phyloP scores from a whole-genome alignment of 2,329 filamentous ascomycete species.

The Cercospora zeae-maydis region DNA sequence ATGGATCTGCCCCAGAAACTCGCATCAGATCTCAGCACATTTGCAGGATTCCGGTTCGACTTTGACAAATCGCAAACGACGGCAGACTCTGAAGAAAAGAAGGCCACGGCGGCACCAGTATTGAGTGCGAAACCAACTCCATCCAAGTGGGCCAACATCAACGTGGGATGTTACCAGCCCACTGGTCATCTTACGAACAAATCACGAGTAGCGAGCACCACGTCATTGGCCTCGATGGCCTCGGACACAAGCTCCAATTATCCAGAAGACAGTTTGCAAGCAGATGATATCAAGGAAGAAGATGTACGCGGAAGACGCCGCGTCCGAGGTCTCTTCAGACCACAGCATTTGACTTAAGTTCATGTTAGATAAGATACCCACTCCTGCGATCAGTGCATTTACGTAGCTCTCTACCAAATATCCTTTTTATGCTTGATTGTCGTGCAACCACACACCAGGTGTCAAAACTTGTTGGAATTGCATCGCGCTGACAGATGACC shows the following conservation, averaged over 20 bases:
- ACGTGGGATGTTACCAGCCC: constrained; percentile 13
- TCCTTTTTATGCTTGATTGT: not conserved
- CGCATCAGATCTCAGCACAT: not conserved
- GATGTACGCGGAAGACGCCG: constrained; percentile 17
- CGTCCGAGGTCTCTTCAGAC: constrained; percentile 6
- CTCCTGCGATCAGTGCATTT: constrained; percentile 4
- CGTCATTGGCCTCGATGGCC: not conserved
- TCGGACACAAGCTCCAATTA: constrained; percentile 17
- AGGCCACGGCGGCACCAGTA: not conserved
- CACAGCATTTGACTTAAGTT: not conserved
- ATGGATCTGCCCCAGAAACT: constrained; percentile 4
- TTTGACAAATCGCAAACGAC: constrained; percentile 11
- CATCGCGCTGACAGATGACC: not conserved
- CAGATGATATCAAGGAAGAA: constrained; percentile 22
- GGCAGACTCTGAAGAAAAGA: not conserved
- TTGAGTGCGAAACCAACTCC: not conserved
- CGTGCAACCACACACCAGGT: not conserved
- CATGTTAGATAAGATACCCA: constrained; percentile 7
- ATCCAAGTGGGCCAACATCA: not conserved
- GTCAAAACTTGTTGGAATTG: too few relatives aligned
- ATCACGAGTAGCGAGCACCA: constrained; percentile 8
- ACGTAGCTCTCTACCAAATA: not conserved
- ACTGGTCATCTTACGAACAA: constrained; percentile 3
- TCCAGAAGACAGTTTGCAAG: constrained; percentile 19
- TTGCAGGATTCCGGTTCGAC: constrained; percentile 11